phyloP scores from a whole-genome alignment of 768 basidiomycete species.

The Podaxis sp. region DNA sequence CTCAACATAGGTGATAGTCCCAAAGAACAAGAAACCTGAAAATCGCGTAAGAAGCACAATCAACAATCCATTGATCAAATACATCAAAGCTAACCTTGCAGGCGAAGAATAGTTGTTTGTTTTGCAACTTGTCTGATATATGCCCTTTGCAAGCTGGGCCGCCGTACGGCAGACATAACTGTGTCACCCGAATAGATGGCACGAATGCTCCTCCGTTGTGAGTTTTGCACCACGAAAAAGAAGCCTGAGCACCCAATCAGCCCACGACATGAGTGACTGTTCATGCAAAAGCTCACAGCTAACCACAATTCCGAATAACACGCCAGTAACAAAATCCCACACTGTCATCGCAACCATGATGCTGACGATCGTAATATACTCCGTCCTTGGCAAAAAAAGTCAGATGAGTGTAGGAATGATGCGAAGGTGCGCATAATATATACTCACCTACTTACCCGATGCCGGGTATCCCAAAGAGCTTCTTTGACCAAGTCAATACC shows the following conservation, averaged over 20 bases:
- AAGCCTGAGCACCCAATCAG: constrained; percentile 44
- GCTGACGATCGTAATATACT: constrained; percentile 79
- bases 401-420: background rate
- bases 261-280: background rate
- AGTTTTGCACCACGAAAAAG: constrained; percentile 97
- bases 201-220: constrained; percentile 79
- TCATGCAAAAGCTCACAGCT: constrained; percentile 54
- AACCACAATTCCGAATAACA: constrained; percentile 87
- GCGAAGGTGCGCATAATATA: background rate
- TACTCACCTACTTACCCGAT: constrained; percentile 72
- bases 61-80: background rate
- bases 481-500: constrained; percentile 94
- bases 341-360: constrained; percentile 92
- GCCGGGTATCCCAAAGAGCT: constrained; percentile 92
- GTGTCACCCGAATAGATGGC: constrained; percentile 78
- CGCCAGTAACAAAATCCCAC: constrained; percentile 93
- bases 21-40: constrained; percentile 85
- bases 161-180: constrained; percentile 85
- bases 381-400: constrained; percentile 39
- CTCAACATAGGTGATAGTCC: constrained; percentile 90
- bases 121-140: constrained; percentile 92
- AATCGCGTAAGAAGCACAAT: background rate
- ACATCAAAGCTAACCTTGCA: constrained; percentile 57
- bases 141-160: constrained; percentile 81
- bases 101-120: constrained; percentile 82